Percentiles rank a stretch among this genome's conserved stretches.
Evolutionary conservation across 2,329 filamentous ascomycete species (phyloP).

Genomic region (Penicillium sp.): DNA sequence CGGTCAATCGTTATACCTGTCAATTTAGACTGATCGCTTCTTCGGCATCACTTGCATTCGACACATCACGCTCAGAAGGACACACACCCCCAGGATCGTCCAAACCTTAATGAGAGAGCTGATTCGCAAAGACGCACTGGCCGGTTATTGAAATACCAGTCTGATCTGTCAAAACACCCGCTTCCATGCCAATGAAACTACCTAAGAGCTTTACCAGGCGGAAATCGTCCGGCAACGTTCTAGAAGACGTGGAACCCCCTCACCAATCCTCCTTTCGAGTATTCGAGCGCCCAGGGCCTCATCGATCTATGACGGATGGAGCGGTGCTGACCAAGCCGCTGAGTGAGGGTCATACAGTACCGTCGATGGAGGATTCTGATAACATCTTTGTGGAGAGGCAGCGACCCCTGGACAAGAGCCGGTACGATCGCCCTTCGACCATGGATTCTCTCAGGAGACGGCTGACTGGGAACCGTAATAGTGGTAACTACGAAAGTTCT

Average conservation of each 20-base stretch:
- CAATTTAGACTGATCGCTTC: constrained; percentile 17
- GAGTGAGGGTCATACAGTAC: constrained; percentile 37
- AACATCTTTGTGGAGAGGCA: constrained; percentile 42
- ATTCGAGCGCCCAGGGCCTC: constrained; percentile 50
- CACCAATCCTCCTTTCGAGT: constrained; percentile 53
- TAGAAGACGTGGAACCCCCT: constrained; percentile 48
- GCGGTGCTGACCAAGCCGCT: constrained; percentile 36
- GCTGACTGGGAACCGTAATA: constrained; percentile 44
- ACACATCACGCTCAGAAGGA: constrained; percentile 20
- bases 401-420: constrained; percentile 35
- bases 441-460: constrained; percentile 21
- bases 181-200: constrained; percentile 55
- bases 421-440: constrained; percentile 33
- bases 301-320: constrained; percentile 47
- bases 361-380: constrained; percentile 40
- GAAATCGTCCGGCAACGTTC: constrained; percentile 56
- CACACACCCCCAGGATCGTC: constrained; percentile 3
- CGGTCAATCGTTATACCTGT: constrained; percentile 1
- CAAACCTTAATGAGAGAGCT: constrained; percentile 17
- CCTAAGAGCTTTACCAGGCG: constrained; percentile 55
- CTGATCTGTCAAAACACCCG: background rate
- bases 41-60: constrained; percentile 16
- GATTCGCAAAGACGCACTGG: constrained; percentile 2
- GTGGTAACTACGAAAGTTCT: constrained; percentile 51
- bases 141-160: constrained; percentile 3